Evolutionary conservation across 352 stramenopile species (phyloP).

Genomic region (Phytopythium mirpurense): DNA sequence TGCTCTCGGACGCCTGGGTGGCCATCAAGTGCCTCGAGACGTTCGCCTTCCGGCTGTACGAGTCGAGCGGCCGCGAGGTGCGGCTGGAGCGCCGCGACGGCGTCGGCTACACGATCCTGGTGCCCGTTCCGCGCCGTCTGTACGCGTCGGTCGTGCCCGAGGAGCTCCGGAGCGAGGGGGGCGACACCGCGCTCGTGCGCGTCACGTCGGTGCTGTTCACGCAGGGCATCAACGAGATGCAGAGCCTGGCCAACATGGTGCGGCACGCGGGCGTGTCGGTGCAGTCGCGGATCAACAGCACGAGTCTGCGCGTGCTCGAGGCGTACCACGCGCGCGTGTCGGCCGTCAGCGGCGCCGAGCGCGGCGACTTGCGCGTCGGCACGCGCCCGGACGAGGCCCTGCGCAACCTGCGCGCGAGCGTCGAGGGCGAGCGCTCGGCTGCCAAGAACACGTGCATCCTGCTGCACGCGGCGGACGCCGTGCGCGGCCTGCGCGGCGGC

Average conservation of each 20-base stretch:
- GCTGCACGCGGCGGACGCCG: constrained; percentile 72
- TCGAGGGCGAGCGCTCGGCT: constrained; percentile 68
- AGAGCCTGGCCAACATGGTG: constrained; percentile 89
- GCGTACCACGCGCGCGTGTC: constrained; percentile 76
- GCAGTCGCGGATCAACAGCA: constrained; percentile 81
- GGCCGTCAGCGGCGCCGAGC: constrained; percentile 24
- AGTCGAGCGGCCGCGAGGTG: constrained; percentile 37
- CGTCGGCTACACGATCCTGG: constrained; percentile 63
- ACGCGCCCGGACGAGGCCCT: constrained; percentile 66
- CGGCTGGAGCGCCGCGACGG: constrained; percentile 57
- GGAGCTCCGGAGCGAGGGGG: constrained; percentile 41
- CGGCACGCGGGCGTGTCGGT: constrained; percentile 75
- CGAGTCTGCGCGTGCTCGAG: constrained; percentile 59
- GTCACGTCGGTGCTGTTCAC: constrained; percentile 83
- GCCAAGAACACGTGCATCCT: constrained; percentile 88
- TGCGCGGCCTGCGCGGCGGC: constrained; percentile 89
- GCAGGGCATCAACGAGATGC: constrained; percentile 93
- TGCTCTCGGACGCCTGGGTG: constrained; percentile 91
- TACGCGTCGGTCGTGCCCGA: constrained; percentile 46
- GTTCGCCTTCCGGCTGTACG: constrained; percentile 76
- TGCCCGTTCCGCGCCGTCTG: constrained; percentile 31
- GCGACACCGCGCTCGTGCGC: constrained; percentile 50
- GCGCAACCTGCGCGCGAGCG: constrained; percentile 52
- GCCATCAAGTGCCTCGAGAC: constrained; percentile 86
- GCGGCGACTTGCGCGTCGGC: constrained; percentile 45